These are phyloP conservation scores for Pichia rugopelliculosa DNA, from an alignment of 805 yeast species.

Conservation along the genomic window DNA sequence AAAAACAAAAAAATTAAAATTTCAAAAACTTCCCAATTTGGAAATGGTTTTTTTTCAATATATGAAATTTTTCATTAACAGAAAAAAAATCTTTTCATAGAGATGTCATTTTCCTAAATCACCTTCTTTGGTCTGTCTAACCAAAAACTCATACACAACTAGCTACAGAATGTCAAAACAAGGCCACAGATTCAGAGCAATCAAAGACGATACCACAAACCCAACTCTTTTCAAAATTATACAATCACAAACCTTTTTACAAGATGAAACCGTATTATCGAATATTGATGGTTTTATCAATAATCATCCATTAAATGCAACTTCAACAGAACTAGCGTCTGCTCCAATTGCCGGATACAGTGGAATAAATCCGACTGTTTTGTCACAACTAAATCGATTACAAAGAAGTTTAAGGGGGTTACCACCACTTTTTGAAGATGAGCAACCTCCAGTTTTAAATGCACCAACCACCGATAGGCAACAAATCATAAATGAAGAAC, in stretches of 20 bases:
- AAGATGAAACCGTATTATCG: slow-evolving; percentile 11
- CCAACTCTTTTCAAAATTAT: slow-evolving; percentile 10
- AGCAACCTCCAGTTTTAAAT: slow-evolving; percentile 1
- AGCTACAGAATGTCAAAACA: slow-evolving; percentile 5
- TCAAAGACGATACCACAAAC: slow-evolving; percentile 11
- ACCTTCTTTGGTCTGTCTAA: neutral
- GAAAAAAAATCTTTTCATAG: too few relatives aligned
- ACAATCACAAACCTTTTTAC: slow-evolving; percentile 12
- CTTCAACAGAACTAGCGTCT: neutral
- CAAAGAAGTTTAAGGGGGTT: slow-evolving; percentile 32
- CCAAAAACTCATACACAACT: neutral
- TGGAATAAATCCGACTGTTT: slow-evolving; percentile 23
- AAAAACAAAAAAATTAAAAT: too few relatives aligned
- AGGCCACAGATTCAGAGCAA: slow-evolving; percentile 7
- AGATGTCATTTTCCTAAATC: too few relatives aligned
- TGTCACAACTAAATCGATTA: slow-evolving; percentile 30
- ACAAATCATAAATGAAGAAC: neutral
- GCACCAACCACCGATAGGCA: neutral
- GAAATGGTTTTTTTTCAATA: neutral
- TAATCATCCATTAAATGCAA: slow-evolving; percentile 3
- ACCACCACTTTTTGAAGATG: slow-evolving; percentile 29
- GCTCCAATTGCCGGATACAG: slow-evolving; percentile 10
- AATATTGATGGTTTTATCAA: slow-evolving; percentile 11
- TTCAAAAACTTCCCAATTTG: too few relatives aligned
- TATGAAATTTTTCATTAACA: neutral